These are phyloP conservation scores for Backusella mclennaniae DNA, from an alignment of 192 early-diverging fungal species.

Conservation along the genomic window DNA sequence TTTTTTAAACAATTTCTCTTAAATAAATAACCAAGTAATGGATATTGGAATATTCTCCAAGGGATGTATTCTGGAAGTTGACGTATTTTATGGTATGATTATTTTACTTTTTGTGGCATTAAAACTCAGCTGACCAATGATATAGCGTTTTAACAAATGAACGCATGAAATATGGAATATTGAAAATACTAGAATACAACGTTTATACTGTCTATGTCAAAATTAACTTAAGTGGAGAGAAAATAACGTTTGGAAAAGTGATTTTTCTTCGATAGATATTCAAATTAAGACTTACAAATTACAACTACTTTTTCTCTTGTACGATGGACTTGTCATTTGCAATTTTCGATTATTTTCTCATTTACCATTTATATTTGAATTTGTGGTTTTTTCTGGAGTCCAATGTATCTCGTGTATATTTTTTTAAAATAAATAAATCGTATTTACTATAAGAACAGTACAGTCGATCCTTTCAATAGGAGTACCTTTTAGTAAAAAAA, in stretches of 20 bases:
- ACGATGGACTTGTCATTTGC: not conserved
- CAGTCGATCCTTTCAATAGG: too few species aligned
- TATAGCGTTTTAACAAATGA: not conserved
- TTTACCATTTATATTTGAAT: too few species aligned
- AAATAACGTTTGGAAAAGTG: not conserved
- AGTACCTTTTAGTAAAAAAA: too few species aligned
- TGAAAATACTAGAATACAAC: not conserved
- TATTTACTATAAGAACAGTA: too few species aligned
- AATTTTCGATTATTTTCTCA: not conserved
- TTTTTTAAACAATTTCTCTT: not conserved
- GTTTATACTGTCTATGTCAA: too few species aligned
- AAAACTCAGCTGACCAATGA: not conserved
- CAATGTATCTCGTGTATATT: too few species aligned
- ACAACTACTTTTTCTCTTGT: not conserved
- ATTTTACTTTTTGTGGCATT: not conserved
- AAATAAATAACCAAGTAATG: not conserved
- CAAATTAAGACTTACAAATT: not conserved
- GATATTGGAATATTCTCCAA: not conserved
- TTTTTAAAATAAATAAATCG: too few species aligned
- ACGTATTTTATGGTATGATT: not conserved
- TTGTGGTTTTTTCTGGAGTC: not conserved
- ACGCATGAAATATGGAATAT: not conserved
- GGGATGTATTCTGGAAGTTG: not conserved
- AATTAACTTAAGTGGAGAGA: too few species aligned
- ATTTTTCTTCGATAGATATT: not conserved